These are phyloP conservation scores for Whalleya microplaca DNA, from an alignment of 2,329 filamentous ascomycete genomes.

Conservation along the genomic window DNA sequence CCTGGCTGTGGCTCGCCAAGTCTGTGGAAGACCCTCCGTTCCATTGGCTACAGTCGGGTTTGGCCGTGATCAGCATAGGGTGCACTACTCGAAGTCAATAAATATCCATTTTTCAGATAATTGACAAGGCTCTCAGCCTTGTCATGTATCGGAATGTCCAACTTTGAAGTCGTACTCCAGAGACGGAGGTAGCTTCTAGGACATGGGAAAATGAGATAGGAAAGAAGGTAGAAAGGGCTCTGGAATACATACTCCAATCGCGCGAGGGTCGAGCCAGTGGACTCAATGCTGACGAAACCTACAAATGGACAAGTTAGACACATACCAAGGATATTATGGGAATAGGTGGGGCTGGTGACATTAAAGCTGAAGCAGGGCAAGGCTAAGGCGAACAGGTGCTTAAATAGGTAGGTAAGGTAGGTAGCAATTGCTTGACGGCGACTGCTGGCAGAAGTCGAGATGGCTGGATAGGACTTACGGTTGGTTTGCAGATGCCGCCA, in stretches of 20 bases:
- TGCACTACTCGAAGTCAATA: not conserved
- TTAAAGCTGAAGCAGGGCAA: not conserved
- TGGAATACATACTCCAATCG: not conserved
- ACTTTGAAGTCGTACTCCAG: no score
- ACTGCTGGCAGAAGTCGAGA: not conserved
- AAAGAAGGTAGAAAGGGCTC: not conserved
- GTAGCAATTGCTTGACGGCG: no score
- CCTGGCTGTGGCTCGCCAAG: not conserved
- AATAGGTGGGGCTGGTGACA: not conserved
- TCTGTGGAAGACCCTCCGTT: not conserved
- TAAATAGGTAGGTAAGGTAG: no score
- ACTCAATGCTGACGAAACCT: not conserved
- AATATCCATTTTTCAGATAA: not conserved
- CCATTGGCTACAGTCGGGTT: constrained; percentile 18
- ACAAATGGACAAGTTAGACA: not conserved
- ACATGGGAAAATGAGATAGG: not conserved
- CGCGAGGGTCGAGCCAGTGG: not conserved
- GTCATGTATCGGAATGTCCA: not conserved
- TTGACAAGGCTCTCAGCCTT: not conserved
- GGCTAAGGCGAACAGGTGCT: no score
- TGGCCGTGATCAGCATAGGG: constrained; percentile 17
- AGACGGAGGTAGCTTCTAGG: not conserved
- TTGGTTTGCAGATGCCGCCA: constrained; percentile 23
- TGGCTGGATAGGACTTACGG: constrained; percentile 6
- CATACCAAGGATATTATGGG: not conserved